Percentiles rank a stretch among this genome's conserved stretches.
Evolutionary conservation across 768 basidiomycete species (phyloP).

Genomic region (Trametes cingulata): DNA sequence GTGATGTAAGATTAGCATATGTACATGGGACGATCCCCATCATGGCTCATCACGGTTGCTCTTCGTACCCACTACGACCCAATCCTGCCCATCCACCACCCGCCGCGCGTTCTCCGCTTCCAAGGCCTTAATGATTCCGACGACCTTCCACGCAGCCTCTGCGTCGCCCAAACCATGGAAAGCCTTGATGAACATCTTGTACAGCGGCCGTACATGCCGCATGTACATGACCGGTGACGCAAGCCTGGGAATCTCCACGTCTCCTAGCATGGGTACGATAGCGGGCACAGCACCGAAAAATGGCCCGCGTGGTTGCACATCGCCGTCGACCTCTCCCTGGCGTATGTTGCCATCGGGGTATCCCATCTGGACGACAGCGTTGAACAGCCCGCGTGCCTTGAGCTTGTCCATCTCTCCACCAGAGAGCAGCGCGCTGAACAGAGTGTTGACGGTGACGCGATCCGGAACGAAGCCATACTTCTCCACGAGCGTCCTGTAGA

Average conservation of each 20-base stretch:
- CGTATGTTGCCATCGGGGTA: constrained; percentile 42
- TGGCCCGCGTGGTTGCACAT: constrained; percentile 18
- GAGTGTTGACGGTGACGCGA: constrained; percentile 67
- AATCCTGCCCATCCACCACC: background rate
- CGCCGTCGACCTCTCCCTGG: background rate
- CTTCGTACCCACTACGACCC: background rate
- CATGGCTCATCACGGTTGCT: background rate
- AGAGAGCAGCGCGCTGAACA: constrained; percentile 63
- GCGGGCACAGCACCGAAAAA: constrained; percentile 39
- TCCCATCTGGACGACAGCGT: constrained; percentile 59
- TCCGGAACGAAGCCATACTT: constrained; percentile 59
- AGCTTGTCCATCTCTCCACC: constrained; percentile 40
- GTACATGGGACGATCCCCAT: background rate
- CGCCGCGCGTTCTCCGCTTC: constrained; percentile 5
- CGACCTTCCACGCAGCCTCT: constrained; percentile 50
- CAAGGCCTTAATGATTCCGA: constrained; percentile 52
- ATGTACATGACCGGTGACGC: constrained; percentile 51
- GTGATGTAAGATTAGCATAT: background rate
- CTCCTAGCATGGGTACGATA: background rate
- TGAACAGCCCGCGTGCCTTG: constrained; percentile 59
- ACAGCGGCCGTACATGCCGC: constrained; percentile 65
- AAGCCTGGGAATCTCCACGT: constrained; percentile 39
- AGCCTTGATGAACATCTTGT: constrained; percentile 71
- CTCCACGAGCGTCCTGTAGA: constrained; percentile 44
- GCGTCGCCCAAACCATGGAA: constrained; percentile 57